Evolutionary conservation across 2,329 filamentous ascomycete species (phyloP).

Genomic region (Colletotrichum acutatum): DNA sequence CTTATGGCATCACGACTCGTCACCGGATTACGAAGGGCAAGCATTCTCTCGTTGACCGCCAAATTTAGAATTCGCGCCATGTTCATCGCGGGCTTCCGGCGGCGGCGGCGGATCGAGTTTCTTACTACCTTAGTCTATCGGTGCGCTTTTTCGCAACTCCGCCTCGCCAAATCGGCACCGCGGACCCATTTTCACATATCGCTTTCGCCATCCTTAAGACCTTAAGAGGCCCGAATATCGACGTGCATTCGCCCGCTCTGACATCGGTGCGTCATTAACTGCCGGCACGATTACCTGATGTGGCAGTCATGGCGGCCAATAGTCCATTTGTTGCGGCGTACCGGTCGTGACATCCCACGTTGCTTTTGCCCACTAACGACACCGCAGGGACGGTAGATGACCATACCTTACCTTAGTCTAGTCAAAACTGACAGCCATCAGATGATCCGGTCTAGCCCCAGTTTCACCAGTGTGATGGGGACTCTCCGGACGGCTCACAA

Average conservation of each 20-base stretch:
- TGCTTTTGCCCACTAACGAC: conserved; percentile 33
- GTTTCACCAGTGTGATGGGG: conserved; percentile 33
- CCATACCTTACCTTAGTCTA: conserved; percentile 25
- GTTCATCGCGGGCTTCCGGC: not conserved
- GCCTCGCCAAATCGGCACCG: not conserved
- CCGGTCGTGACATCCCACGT: conserved; percentile 28
- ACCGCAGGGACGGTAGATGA: conserved; percentile 31
- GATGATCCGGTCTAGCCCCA: conserved; percentile 34
- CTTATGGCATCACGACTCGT: conserved; percentile 18
- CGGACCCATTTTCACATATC: conserved; percentile 4
- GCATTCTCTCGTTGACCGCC: not conserved
- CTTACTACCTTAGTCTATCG: not conserved
- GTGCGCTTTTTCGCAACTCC: conserved; percentile 1
- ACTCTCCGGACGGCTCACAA: conserved; percentile 32
- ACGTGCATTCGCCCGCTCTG: conserved; percentile 31
- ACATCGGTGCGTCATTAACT: conserved; percentile 27
- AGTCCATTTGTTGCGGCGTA: conserved; percentile 30
- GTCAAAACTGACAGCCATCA: conserved; percentile 31
- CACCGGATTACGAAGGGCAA: not conserved
- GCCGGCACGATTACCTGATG: conserved; percentile 27
- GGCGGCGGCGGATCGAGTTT: not conserved
- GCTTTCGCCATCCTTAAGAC: not conserved
- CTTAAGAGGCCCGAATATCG: conserved; percentile 17
- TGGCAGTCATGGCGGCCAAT: conserved; percentile 34
- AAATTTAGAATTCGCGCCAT: conserved; percentile 12